Base-by-base conservation (phyloP, 306 rosid genomes). In the Senna tora region DNA sequence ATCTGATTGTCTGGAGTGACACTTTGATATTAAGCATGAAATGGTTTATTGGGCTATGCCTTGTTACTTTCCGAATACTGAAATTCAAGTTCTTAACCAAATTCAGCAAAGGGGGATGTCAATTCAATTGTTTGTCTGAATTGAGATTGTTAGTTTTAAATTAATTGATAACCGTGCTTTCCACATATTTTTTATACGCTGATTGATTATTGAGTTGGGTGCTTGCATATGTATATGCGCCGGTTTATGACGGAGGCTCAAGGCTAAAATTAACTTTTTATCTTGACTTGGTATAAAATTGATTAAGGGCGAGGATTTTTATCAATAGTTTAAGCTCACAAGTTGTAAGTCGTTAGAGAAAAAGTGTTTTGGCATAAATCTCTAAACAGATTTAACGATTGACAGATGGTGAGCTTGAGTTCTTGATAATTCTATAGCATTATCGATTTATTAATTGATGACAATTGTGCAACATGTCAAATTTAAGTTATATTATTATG, bases 51-150 rank as follows among this genome's bases (percentile, higher is more conserved):
- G 67, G 64, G 59, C 63, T 41, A 32, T 75, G 59, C 4, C 67
- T 53, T 78, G 80, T 64, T 58, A 57, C 36, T 30, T 28, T 54
- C 55, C 32, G 11, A 70, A 41, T 65, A 36, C 53, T 74, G 58
- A 51, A 36, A 49, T 41, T 60, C 68, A 56, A 63, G 72, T 69
- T 54, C 2, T 64, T 69, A 13, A 36, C 64, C 62, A 33, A 59
- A 21, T n/a, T 21, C 45, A 25, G 41, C 33, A 13, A 60, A 67
- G 72, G 55, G 74, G 55, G 71, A 76, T 19, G 30, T 72, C 39
- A 20, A 30, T 75, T 81, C 49, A 22, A 28, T 13, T 72, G 13
- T 64, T 75, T 81, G 66, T 51, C 56, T 49, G 36, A 55, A 79
- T 75, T 19, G 53, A 34, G 39, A 46, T 80, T 32, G 14, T 28